Evolutionary conservation across 2,329 filamentous ascomycete genomes (phyloP), one percentile per base, ranked within the genome.

Genomic region (Colletotrichum siamense): DNA sequence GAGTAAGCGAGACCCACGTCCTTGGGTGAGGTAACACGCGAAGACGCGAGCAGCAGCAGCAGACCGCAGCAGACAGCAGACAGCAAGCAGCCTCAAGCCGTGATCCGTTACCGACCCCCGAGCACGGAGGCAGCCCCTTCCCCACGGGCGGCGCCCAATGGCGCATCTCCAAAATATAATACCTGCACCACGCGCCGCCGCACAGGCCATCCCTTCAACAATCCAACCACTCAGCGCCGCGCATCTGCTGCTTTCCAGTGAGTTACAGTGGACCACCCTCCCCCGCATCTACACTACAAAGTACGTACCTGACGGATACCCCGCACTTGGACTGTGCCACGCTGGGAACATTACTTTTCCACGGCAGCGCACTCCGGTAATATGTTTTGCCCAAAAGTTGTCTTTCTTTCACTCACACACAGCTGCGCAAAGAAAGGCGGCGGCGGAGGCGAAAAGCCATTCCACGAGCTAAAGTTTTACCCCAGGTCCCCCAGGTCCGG

Each of bases 21-120:
- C 39, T 44, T n/a, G 39, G 39, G 39, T 44, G 39, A 44, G 39
- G 39, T 44, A 6, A 44, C 39, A 10, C 39, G 39, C 39, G 39
- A 44, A 44, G 39, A 44, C 39, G 39, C 39, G 39, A 44, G 39
- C 5, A 44, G 36, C 39, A 44, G 9, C 39, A 44, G 39, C 39
- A 44, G 34, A 30, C 3, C 30, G 9, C 9, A 30, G n/a, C n/a
- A n/a, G n/a, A n/a, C 30, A 32, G 32, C 15, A 44, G 36, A 44
- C 36, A 44, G 36, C 16, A 18, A 39, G 36, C 36, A 39, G 52
- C 52, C 52, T 24, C 57, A 62, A 70, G 55, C 67, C 67, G 67
- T 32, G 67, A 63, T 70, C 55, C 57, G 57, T 70, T 70, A 62
- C 67, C 67, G 67, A 70, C 39, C 34, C 67, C 55, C 68, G 36